Percentiles rank a stretch among this genome's conserved stretches.
Conservation (phyloP, 2,329 filamentous ascomycete genomes). For the Fusarium chuoi region DNA sequence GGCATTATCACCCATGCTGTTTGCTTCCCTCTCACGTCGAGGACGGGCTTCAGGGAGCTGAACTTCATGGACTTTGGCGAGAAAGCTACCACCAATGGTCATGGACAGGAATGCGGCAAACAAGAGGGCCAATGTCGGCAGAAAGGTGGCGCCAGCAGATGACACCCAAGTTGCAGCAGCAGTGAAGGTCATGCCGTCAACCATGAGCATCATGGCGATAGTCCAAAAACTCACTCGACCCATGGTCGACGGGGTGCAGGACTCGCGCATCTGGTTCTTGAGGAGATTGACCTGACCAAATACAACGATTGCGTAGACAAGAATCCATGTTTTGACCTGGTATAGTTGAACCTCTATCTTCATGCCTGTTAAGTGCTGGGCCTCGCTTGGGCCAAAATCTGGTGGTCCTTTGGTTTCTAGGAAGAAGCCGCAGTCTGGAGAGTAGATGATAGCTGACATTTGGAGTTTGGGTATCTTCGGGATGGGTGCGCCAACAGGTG, state of each 20-base stretch:
- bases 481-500: conserved; percentile 68
- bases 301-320: conserved; percentile 65
- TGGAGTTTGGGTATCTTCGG: conserved; percentile 65
- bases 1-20: conserved; percentile 20
- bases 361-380: conserved; percentile 66
- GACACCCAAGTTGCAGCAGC: conserved; percentile 67
- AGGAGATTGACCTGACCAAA: conserved; percentile 70
- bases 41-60: conserved; percentile 66
- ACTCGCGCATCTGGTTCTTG: conserved; percentile 72
- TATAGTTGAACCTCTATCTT: conserved; percentile 70
- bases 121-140: conserved; percentile 66
- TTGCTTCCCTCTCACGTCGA: conserved; percentile 52
- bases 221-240: conserved; percentile 74
- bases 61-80: conserved; percentile 69
- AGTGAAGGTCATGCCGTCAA: conserved; percentile 69
- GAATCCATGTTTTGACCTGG: conserved; percentile 68
- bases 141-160: conserved; percentile 64
- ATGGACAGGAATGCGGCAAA: conserved; percentile 65
- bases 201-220: conserved; percentile 68
- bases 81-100: conserved; percentile 66
- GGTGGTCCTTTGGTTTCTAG: conserved; percentile 73
- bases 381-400: conserved; percentile 60
- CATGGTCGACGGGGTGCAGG: conserved; percentile 74
- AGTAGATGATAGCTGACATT: conserved; percentile 73
- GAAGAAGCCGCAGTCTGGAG: conserved; percentile 75